phyloP scores from a whole-genome alignment of 2,329 filamentous ascomycete species.

The Aspergillus terreus region DNA sequence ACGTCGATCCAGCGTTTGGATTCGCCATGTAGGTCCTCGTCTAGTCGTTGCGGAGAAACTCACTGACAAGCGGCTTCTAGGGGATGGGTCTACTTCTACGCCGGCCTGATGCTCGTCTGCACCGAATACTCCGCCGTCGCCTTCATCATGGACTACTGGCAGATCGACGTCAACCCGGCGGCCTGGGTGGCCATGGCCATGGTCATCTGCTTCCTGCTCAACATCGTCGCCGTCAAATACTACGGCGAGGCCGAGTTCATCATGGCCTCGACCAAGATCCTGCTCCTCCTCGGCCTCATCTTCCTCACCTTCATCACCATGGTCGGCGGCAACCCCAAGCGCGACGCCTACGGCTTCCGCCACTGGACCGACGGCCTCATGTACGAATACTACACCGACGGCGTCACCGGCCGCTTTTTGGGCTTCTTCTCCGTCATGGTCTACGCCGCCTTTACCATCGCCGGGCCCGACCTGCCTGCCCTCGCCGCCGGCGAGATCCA shows the following conservation, averaged over 20 bases:
- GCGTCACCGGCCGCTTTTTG: constrained; percentile 63
- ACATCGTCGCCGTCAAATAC: constrained; percentile 66
- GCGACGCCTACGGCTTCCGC: constrained; percentile 68
- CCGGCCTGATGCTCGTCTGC: constrained; percentile 43
- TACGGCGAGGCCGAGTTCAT: constrained; percentile 73
- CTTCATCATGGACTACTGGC: constrained; percentile 46
- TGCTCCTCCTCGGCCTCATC: constrained; percentile 66
- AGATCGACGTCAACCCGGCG: constrained; percentile 37
- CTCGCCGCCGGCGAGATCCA: constrained; percentile 63
- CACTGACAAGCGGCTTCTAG: constrained; percentile 6
- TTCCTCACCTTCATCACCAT: constrained; percentile 75
- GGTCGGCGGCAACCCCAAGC: constrained; percentile 71
- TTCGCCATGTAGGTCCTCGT: constrained; percentile 30
- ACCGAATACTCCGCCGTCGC: constrained; percentile 47
- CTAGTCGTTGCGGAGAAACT: too few relatives aligned
- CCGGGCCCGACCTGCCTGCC: constrained; percentile 60
- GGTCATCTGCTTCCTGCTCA: constrained; percentile 51
- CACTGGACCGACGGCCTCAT: constrained; percentile 63
- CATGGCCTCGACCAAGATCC: constrained; percentile 64
- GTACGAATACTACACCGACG: constrained; percentile 60
- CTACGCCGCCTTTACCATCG: constrained; percentile 62
- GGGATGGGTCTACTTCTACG: constrained; percentile 47
- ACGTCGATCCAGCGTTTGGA: constrained; percentile 46
- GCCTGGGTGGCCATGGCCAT: constrained; percentile 43
- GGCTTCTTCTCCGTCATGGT: constrained; percentile 72